Evolutionary conservation across 2,329 filamentous ascomycete genomes (phyloP).

Genomic region (Cladorrhinum sp.): DNA sequence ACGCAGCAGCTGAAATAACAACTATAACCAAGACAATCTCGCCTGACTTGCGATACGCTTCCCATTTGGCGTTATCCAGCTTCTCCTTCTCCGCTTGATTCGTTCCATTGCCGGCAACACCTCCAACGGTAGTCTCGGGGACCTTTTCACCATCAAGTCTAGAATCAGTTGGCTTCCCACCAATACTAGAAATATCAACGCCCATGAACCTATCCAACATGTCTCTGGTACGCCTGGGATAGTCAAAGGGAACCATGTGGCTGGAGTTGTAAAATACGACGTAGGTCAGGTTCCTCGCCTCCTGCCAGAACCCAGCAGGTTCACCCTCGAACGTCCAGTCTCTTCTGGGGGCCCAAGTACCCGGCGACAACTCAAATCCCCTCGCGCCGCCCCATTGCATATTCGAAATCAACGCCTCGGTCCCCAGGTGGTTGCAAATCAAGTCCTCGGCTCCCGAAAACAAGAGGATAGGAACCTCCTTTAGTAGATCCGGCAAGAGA

Average conservation of each 20-base stretch:
- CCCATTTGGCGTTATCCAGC: slow-evolving; percentile 82
- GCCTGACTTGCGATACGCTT: slow-evolving; percentile 82
- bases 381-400: slow-evolving; percentile 89
- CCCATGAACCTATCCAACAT: slow-evolving; percentile 97
- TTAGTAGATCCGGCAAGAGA: slow-evolving; percentile 74
- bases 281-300: slow-evolving; percentile 92
- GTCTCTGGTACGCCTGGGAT: slow-evolving; percentile 78
- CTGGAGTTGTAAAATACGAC: slow-evolving; percentile 92
- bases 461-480: slow-evolving; percentile 74
- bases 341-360: slow-evolving; percentile 85
- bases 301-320: slow-evolving; percentile 85
- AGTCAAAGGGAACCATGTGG: slow-evolving; percentile 98
- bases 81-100: slow-evolving; percentile 66
- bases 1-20: slow-evolving; percentile 65
- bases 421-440: slow-evolving; percentile 96
- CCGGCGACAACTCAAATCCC: slow-evolving; percentile 84
- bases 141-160: slow-evolving; percentile 83
- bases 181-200: slow-evolving; percentile 86
- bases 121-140: slow-evolving; percentile 72
- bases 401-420: slow-evolving; percentile 84
- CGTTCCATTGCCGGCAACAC: slow-evolving; percentile 57
- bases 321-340: slow-evolving; percentile 94
- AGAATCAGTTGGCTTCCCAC: slow-evolving; percentile 74
- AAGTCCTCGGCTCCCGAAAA: slow-evolving; percentile 94
- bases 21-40: slow-evolving; percentile 83